Base-by-base conservation (phyloP, 2,329 filamentous ascomycete genomes). In the Myriosclerotinia scirpicola region DNA sequence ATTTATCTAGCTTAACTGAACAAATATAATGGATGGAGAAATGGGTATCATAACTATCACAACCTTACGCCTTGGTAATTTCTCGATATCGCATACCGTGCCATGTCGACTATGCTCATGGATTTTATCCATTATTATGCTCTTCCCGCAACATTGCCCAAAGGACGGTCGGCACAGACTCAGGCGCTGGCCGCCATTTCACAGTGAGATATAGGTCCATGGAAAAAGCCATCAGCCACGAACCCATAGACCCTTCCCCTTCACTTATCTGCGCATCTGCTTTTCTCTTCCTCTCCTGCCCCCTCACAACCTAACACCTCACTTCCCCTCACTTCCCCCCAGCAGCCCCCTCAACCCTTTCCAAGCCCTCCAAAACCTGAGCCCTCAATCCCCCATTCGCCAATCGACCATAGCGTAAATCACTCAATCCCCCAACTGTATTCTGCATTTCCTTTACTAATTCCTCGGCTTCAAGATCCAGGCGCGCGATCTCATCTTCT, bases 321-420 rank as follows among this genome's bases (percentile, higher is more conserved):
- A 20, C 30, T n/a, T 11, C 30, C 5, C 46, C 11, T 54, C 40
- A 50, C 26, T 48, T 46, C 12, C 34, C 34, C 7, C 15, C 40
- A 7, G 54, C 63, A 60, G 30, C 63, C 22, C 26, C 42, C 46
- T 90, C 86, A 44, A 92, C 80, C 69, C 84, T 82, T 69, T 82
- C 80, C 46, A 95, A 79, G 7, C 88, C 88, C 56, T 88, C 84
- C 22, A 92, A 79, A 40, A 92, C 85, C 71, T 93, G 88, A 56
- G 86, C 83, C 36, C 82, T 82, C 42, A 93, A 78, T 67, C 86
- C 82, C 30, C 82, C 77, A 69, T 90, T 90, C 46, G 85, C 83
- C 67, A 95, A 84, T 65, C 87, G 88, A 48, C 93, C 92, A 74
- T 95, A 94, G 55, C 91, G 87, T 65, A 96, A 81, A 77, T 96